Conservation (phyloP, 2,329 filamentous ascomycete genomes). For the Balansia obtecta region DNA sequence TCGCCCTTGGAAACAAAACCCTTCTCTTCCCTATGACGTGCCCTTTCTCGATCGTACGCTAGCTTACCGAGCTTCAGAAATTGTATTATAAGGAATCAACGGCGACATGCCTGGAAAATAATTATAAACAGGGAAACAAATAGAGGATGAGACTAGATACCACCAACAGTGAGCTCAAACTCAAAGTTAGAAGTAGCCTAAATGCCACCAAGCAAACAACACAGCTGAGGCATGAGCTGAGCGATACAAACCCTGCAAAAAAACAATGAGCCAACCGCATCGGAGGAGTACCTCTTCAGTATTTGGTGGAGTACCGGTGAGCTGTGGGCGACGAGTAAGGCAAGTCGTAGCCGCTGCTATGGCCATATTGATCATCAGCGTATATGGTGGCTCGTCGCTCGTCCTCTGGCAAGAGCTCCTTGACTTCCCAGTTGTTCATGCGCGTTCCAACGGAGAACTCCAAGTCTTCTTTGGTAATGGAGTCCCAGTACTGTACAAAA, state of each 20-base stretch:
- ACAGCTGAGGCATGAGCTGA: too few relatives aligned
- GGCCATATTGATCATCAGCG: constrained; percentile 52
- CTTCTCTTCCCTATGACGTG: too few relatives aligned
- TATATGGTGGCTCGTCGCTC: constrained; percentile 65
- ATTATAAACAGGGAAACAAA: too few relatives aligned
- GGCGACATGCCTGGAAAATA: too few relatives aligned
- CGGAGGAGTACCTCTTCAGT: constrained; percentile 18
- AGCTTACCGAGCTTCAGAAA: too few relatives aligned
- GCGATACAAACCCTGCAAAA: not conserved
- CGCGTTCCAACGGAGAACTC: constrained; percentile 95
- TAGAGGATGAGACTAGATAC: too few relatives aligned
- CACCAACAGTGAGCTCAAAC: too few relatives aligned
- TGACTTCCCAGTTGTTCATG: constrained; percentile 97
- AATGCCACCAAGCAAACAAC: too few relatives aligned
- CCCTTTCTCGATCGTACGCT: too few relatives aligned
- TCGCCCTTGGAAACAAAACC: too few relatives aligned
- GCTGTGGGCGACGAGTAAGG: constrained; percentile 35
- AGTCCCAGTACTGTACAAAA: constrained; percentile 79
- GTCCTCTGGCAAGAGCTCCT: constrained; percentile 74
- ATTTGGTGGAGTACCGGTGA: constrained; percentile 33
- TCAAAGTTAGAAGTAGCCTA: too few relatives aligned
- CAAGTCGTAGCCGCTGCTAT: constrained; percentile 41
- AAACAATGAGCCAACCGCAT: constrained; percentile 2
- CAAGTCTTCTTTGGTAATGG: constrained; percentile 94
- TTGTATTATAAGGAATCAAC: too few relatives aligned